phyloP scores from a whole-genome alignment of 179 eudicot genomes.

The Beta lomatogona region DNA sequence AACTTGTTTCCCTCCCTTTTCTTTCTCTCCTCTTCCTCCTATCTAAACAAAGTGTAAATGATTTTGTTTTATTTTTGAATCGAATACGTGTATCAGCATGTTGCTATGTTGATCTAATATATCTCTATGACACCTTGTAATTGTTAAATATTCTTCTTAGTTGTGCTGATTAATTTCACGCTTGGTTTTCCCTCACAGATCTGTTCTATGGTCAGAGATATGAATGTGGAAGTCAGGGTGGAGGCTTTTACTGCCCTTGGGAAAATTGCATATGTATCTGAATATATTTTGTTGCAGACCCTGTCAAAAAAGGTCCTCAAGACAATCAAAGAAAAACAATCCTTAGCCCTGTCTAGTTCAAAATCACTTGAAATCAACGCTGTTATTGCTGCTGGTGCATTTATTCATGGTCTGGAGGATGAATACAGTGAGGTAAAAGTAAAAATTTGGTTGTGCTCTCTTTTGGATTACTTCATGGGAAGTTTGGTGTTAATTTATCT shows the following conservation, averaged over 20 bases:
- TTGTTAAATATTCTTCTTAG: neutral
- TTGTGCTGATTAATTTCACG: slow-evolving; percentile 15
- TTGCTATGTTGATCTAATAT: neutral
- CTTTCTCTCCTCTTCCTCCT: neutral
- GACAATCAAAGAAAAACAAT: slow-evolving; percentile 39
- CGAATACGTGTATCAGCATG: neutral
- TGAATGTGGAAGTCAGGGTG: slow-evolving; percentile 67
- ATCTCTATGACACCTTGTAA: neutral
- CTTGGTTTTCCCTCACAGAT: slow-evolving; percentile 49
- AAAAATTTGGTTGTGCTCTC: neutral
- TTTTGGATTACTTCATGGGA: neutral
- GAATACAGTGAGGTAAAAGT: slow-evolving; percentile 70
- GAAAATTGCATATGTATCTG: slow-evolving; percentile 58
- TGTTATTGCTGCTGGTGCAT: slow-evolving; percentile 67
- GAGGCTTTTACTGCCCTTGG: slow-evolving; percentile 79
- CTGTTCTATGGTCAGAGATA: slow-evolving; percentile 88
- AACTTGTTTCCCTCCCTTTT: neutral
- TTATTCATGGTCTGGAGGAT: slow-evolving; percentile 94
- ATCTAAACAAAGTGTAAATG: too few relatives aligned
- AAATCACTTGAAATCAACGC: slow-evolving; percentile 44
- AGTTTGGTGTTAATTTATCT: neutral
- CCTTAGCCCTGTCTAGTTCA: slow-evolving; percentile 37
- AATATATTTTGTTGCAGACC: slow-evolving; percentile 64
- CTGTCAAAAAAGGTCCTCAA: slow-evolving; percentile 63
- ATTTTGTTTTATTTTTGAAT: too few relatives aligned